These are phyloP conservation scores for Aspergillus sp. DNA, from an alignment of 2,329 filamentous ascomycete genomes.

Conservation along the genomic window DNA sequence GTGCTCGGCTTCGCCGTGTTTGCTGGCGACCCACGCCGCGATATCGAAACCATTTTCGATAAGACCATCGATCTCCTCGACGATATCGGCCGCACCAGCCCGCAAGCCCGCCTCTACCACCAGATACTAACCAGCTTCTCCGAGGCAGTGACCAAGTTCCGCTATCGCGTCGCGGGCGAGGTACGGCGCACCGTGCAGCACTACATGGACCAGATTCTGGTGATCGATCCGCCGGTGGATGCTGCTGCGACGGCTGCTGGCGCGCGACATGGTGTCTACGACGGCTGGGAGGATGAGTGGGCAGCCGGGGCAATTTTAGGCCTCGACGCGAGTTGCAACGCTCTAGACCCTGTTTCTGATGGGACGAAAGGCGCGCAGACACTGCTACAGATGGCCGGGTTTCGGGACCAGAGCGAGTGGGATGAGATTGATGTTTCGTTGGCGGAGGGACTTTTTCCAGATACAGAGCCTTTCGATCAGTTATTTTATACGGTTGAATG, in stretches of 20 bases:
- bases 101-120: constrained; percentile 7
- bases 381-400: neutral
- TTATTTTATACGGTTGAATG: neutral
- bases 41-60: constrained; percentile 3
- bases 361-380: neutral
- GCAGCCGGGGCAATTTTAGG: neutral
- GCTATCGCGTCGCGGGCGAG: neutral
- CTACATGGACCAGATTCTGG: neutral
- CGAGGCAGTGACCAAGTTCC: neutral
- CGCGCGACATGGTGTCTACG: neutral
- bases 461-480: neutral
- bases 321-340: neutral
- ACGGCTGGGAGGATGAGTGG: neutral
- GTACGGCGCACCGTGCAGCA: neutral
- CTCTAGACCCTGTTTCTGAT: neutral
- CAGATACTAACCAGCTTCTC: constrained; percentile 2
- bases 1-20: constrained; percentile 8
- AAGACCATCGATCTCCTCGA: neutral
- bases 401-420: neutral
- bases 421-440: neutral
- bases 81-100: constrained; percentile 6
- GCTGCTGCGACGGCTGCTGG: neutral
- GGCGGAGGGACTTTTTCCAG: too few relatives aligned
- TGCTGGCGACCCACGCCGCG: constrained; percentile 1
- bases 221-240: neutral